Evolutionary conservation across 352 stramenopile species (phyloP).

Genomic region (Halophytophthora polymorphica): DNA sequence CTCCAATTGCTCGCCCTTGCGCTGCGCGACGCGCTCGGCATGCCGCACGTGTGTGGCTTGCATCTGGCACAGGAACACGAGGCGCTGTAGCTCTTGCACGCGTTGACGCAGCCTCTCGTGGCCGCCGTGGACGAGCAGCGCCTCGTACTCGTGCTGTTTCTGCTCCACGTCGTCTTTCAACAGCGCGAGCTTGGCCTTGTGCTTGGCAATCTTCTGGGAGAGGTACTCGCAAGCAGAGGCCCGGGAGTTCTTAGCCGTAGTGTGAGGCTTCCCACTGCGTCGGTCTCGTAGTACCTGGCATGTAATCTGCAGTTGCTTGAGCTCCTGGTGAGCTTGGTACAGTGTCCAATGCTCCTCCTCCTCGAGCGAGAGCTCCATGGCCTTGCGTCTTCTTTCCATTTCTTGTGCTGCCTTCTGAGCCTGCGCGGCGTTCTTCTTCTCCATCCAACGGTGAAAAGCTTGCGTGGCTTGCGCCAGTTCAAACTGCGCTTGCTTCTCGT

Average conservation of each 20-base stretch:
- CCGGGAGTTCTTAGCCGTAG: constrained; percentile 12
- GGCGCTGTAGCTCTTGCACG: constrained; percentile 64
- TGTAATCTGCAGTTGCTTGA: constrained; percentile 54
- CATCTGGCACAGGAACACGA: constrained; percentile 61
- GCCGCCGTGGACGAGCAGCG: constrained; percentile 31
- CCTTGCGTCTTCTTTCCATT: constrained; percentile 37
- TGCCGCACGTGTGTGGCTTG: constrained; percentile 46
- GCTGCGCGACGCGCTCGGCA: constrained; percentile 33
- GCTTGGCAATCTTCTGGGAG: constrained; percentile 42
- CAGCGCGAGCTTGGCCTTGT: constrained; percentile 35
- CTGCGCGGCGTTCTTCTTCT: constrained; percentile 18
- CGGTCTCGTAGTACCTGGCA: constrained; percentile 36
- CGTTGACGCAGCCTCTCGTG: constrained; percentile 50
- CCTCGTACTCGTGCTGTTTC: constrained; percentile 36
- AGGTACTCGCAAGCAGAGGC: constrained; percentile 43
- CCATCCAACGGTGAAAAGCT: constrained; percentile 48
- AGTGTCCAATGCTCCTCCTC: constrained; percentile 59
- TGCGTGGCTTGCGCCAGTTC: constrained; percentile 46
- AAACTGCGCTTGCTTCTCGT: constrained; percentile 33
- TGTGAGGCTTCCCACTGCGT: constrained; percentile 6
- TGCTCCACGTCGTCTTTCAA: constrained; percentile 29
- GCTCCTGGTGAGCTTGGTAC: constrained; percentile 53
- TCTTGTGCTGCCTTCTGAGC: constrained; percentile 19
- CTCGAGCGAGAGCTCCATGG: constrained; percentile 41
- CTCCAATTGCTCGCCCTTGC: constrained; percentile 26